These are phyloP conservation scores for Umbellularia californica DNA, from an alignment of 164 flowering plant species.

Conservation along the genomic window DNA sequence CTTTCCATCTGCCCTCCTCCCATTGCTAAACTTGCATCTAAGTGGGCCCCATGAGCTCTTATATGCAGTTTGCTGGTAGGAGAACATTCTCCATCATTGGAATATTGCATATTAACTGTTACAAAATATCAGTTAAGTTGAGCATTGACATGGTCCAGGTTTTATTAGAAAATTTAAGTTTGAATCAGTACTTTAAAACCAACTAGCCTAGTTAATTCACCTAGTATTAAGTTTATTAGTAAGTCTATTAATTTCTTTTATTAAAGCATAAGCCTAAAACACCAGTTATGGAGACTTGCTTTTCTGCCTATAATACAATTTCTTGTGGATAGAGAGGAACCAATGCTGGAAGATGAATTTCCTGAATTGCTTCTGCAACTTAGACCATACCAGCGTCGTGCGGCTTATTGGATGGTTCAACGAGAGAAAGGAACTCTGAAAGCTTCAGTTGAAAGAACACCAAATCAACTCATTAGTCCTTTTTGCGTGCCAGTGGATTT, in stretches of 20 bases:
- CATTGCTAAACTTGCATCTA: too few species aligned
- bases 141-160: too few species aligned
- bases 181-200: too few species aligned
- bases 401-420: constrained; percentile 93
- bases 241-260: background rate
- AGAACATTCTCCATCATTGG: too few species aligned
- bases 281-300: background rate
- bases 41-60: too few species aligned
- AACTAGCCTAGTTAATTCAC: background rate
- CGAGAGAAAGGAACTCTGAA: constrained; percentile 49
- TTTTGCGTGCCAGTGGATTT: constrained; percentile 62
- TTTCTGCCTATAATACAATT: background rate
- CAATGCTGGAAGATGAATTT: constrained; percentile 65
- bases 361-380: constrained; percentile 74
- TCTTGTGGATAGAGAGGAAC: constrained; percentile 40
- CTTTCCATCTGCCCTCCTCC: too few species aligned
- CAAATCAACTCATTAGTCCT: constrained; percentile 43
- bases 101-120: too few species aligned
- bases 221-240: background rate
- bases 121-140: too few species aligned
- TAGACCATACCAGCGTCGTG: constrained; percentile 95
- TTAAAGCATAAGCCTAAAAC: background rate
- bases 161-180: too few species aligned
- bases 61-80: too few species aligned
- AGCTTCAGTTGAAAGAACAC: constrained; percentile 17